A percentile compares a stretch with the other conserved stretches of the same genome.
phyloP scores from a whole-genome alignment of 2,329 filamentous ascomycete genomes.

The Fonsecaea nubica region DNA sequence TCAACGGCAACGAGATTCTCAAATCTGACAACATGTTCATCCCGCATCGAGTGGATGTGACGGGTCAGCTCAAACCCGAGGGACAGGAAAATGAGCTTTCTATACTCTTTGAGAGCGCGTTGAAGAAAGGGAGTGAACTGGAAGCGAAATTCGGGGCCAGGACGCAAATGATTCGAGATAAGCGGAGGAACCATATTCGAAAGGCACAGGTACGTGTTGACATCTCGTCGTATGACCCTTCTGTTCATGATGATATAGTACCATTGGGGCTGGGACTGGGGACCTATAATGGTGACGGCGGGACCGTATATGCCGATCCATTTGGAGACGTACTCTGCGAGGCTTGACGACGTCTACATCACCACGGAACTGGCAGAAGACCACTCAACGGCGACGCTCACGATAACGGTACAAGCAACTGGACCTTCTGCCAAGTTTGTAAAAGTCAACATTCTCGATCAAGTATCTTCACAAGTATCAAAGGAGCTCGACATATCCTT shows the following conservation, averaged over 20 bases:
- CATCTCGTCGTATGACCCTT: constrained; percentile 41
- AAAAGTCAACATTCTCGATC: constrained; percentile 42
- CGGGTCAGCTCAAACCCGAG: constrained; percentile 40
- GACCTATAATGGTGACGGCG: constrained; percentile 66
- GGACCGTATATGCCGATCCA: constrained; percentile 71
- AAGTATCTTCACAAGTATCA: constrained; percentile 46
- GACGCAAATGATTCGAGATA: constrained; percentile 8
- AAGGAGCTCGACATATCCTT: not conserved
- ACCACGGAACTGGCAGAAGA: constrained; percentile 42
- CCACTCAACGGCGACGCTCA: constrained; percentile 49
- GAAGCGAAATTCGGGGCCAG: not conserved
- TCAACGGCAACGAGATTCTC: constrained; percentile 72
- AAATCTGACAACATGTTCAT: constrained; percentile 81
- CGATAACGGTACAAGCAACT: constrained; percentile 48
- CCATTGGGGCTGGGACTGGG: constrained; percentile 72
- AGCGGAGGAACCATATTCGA: constrained; percentile 54
- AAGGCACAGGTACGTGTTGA: constrained; percentile 61
- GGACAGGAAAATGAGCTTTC: constrained; percentile 45
- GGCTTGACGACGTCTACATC: constrained; percentile 65
- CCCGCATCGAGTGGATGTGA: constrained; percentile 67
- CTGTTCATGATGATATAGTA: constrained; percentile 11
- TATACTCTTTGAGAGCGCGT: constrained; percentile 56
- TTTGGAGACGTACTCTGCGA: constrained; percentile 67
- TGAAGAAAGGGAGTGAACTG: constrained; percentile 9
- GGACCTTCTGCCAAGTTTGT: constrained; percentile 38